phyloP scores from a whole-genome alignment of 495 filamentous ascomycete species.

The Penicillium coffeae region DNA sequence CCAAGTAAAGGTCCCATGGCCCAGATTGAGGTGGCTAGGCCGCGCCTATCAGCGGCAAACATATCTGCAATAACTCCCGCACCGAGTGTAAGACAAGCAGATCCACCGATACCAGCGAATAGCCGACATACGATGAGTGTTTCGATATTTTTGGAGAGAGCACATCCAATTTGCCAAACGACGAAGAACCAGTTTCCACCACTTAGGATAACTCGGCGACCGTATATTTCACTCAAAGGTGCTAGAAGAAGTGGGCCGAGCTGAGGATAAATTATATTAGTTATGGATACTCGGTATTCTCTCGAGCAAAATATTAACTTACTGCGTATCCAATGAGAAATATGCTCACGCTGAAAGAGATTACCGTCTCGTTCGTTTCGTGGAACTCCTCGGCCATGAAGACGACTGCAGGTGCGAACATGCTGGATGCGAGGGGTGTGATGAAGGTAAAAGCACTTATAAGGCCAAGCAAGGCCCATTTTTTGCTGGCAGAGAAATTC shows the following conservation, averaged over 20 bases:
- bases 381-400: slow-evolving; percentile 54
- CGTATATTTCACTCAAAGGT: slow-evolving; percentile 55
- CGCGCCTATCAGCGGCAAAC: slow-evolving; percentile 3
- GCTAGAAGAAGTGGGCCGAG: slow-evolving; percentile 43
- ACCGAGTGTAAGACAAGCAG: slow-evolving; percentile 5
- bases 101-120: slow-evolving; percentile 5
- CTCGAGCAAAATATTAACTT: slow-evolving; percentile 7
- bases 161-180: slow-evolving; percentile 68
- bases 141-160: slow-evolving; percentile 55
- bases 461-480: slow-evolving; percentile 33
- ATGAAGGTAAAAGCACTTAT: slow-evolving; percentile 46
- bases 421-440: slow-evolving; percentile 56
- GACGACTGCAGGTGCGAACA: slow-evolving; percentile 64
- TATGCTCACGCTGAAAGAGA: slow-evolving; percentile 52
- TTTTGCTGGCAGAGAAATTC: slow-evolving; percentile 53
- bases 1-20: slow-evolving; percentile 6
- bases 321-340: slow-evolving; percentile 58
- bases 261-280: slow-evolving; percentile 10
- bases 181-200: slow-evolving; percentile 48
- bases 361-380: slow-evolving; percentile 50
- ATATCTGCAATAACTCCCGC: slow-evolving; percentile 9
- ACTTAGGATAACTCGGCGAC: slow-evolving; percentile 48
- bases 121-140: slow-evolving; percentile 63
- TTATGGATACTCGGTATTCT: background rate
- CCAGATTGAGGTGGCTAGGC: slow-evolving; percentile 3